phyloP scores from a whole-genome alignment of 1,139 yeast genomes.

The Yueomyces sp. region DNA sequence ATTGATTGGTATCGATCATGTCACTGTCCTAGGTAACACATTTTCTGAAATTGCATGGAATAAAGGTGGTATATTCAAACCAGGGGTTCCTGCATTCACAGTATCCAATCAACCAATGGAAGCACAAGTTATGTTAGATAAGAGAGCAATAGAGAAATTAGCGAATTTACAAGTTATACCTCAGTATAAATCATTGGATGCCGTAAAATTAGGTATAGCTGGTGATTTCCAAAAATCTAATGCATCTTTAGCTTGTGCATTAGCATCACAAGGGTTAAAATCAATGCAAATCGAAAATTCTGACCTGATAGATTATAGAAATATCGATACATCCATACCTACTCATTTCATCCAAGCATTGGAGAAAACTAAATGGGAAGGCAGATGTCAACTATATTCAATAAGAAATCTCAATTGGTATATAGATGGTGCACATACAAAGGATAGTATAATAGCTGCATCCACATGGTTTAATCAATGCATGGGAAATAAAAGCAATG shows the following conservation, averaged over 20 bases:
- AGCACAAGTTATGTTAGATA: slow-evolving; percentile 39
- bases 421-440: slow-evolving; percentile 93
- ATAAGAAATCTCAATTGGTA: slow-evolving; percentile 53
- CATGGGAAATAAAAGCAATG: slow-evolving; percentile 9
- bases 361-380: slow-evolving; percentile 72
- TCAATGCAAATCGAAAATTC: slow-evolving; percentile 30
- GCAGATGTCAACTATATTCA: slow-evolving; percentile 71
- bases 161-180: slow-evolving; percentile 42
- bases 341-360: slow-evolving; percentile 49
- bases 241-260: slow-evolving; percentile 78
- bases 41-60: slow-evolving; percentile 91
- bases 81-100: slow-evolving; percentile 50
- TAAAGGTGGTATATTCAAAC: slow-evolving; percentile 85
- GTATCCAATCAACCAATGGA: slow-evolving; percentile 46
- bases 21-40: slow-evolving; percentile 76
- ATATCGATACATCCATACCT: slow-evolving; percentile 10
- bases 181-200: slow-evolving; percentile 28
- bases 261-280: slow-evolving; percentile 52
- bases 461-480: slow-evolving; percentile 58
- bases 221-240: slow-evolving; percentile 79
- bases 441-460: slow-evolving; percentile 73
- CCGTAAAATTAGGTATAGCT: slow-evolving; percentile 56
- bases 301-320: slow-evolving; percentile 10
- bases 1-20: slow-evolving; percentile 86
- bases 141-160: slow-evolving; percentile 56